Evolutionary conservation across 306 rosid genomes (phyloP).

Genomic region (cucumber (Cucumis sativus)): Cucumber_9930_V3 NC_026660.2:3542501-3543000

Average conservation of each 20-base stretch:
- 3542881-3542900: constrained; percentile 81
- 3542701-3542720: constrained; percentile 79
- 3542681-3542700: constrained; percentile 94
- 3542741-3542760: constrained; percentile 68
- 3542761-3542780: constrained; percentile 72
- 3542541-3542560: constrained; percentile 85
- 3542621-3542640: constrained; percentile 74
- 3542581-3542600: constrained; percentile 92
- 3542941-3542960: constrained; percentile 57
- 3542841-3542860: constrained; percentile 79
- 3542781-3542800: constrained; percentile 72
- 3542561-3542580: constrained; percentile 76
- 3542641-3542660: constrained; percentile 74
- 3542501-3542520: constrained; percentile 80
- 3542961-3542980: constrained; percentile 83
- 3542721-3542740: constrained; percentile 65
- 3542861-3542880: constrained; percentile 86
- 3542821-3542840: constrained; percentile 88
- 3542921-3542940: constrained; percentile 36
- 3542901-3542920: constrained; percentile 40
- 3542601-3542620: constrained; percentile 76
- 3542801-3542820: constrained; percentile 60
- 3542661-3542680: constrained; percentile 97
- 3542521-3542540: constrained; percentile 88
- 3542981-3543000: constrained; percentile 92